These are phyloP conservation scores for Aspergillus quadrilineatus DNA, from an alignment of 2,329 filamentous ascomycete genomes.

Conservation along the genomic window DNA sequence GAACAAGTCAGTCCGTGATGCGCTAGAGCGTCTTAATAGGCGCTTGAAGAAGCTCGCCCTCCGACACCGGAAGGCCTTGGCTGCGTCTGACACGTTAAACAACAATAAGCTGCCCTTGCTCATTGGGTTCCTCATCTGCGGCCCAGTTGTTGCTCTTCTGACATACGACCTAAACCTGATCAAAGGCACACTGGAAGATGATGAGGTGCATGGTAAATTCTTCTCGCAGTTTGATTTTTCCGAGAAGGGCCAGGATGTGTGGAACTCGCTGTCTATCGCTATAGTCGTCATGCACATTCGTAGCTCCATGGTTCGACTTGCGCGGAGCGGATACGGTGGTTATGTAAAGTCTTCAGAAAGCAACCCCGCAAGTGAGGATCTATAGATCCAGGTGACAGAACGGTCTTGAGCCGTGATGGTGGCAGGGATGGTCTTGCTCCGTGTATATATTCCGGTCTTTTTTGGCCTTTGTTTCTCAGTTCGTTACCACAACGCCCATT, in stretches of 20 bases:
- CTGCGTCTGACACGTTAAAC: constrained; percentile 12
- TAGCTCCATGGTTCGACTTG: constrained; percentile 50
- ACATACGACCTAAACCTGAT: constrained; percentile 48
- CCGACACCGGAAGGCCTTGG: constrained; percentile 40
- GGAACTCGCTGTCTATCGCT: constrained; percentile 59
- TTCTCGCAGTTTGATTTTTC: constrained; percentile 57
- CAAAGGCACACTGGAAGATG: constrained; percentile 17
- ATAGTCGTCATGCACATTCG: constrained; percentile 56
- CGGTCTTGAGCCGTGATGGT: not conserved
- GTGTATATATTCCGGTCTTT: not conserved
- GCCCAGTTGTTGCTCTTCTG: constrained; percentile 54
- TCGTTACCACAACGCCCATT: not conserved
- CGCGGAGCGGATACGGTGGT: constrained; percentile 29
- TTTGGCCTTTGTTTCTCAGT: not conserved
- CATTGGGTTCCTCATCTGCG: constrained; percentile 55
- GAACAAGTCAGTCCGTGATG: constrained; percentile 39
- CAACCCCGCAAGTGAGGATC: constrained; percentile 15
- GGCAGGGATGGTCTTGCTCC: not conserved
- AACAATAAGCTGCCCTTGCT: constrained; percentile 45
- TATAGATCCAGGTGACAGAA: constrained; percentile 3
- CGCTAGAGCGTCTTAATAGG: constrained; percentile 45
- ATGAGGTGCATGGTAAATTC: constrained; percentile 27
- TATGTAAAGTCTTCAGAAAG: constrained; percentile 14
- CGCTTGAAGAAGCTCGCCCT: constrained; percentile 46
- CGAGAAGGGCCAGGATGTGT: constrained; percentile 56